Evolutionary conservation across 768 basidiomycete genomes (phyloP).

Genomic region (Tulasnella sp.): DNA sequence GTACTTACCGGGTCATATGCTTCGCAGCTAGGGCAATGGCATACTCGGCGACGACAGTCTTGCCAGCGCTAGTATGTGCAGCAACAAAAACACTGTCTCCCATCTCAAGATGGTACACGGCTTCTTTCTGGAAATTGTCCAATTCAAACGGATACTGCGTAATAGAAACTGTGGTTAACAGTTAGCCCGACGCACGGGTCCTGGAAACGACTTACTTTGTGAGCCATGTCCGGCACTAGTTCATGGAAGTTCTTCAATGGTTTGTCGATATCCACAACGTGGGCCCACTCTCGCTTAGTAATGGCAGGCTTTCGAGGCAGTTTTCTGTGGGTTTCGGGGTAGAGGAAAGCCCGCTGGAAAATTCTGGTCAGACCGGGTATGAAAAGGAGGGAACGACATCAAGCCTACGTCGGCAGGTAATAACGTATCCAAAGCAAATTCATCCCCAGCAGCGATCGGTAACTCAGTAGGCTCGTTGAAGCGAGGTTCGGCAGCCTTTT

Average conservation of each 20-base stretch:
- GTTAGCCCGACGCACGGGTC: neutral
- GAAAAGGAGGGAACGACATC: neutral
- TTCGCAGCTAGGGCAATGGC: conserved; percentile 94
- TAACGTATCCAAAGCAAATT: conserved; percentile 67
- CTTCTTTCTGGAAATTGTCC: conserved; percentile 98
- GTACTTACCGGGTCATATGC: conserved; percentile 90
- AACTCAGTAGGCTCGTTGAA: conserved; percentile 18
- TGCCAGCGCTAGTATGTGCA: conserved; percentile 98
- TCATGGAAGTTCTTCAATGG: conserved; percentile 83
- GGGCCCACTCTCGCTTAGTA: conserved; percentile 94
- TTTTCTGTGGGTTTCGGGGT: conserved; percentile 40
- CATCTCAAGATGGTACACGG: conserved; percentile 93
- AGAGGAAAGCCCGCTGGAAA: conserved; percentile 51
- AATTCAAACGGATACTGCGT: conserved; percentile 96
- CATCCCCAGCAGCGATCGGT: neutral
- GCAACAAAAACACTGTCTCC: conserved; percentile 99
- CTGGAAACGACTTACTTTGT: conserved; percentile 48
- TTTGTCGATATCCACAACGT: conserved; percentile 88
- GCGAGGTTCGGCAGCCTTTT: conserved; percentile 26
- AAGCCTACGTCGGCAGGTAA: conserved; percentile 42
- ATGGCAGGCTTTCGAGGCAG: conserved; percentile 34
- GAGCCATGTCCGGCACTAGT: conserved; percentile 94
- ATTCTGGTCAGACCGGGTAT: neutral
- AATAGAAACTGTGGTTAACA: neutral
- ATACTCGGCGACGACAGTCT: conserved; percentile 98